These are phyloP conservation scores for Bipolaris sorokiniana DNA, from an alignment of 2,329 filamentous ascomycete genomes.

Conservation along the genomic window DNA sequence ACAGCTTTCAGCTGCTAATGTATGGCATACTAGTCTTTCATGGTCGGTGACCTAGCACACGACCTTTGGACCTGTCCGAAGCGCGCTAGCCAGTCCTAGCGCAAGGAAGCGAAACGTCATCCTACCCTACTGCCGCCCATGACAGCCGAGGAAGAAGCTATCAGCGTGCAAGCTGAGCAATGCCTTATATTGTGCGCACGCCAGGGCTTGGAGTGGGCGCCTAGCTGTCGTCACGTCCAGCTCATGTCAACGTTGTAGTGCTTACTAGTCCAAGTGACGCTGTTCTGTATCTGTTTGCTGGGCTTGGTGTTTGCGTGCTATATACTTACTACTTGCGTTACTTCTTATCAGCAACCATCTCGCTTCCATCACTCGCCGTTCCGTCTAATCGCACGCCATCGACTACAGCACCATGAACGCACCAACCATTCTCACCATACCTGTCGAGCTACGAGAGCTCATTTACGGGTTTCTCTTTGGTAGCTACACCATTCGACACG, in stretches of 20 bases:
- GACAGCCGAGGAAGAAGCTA: slow-evolving; percentile 1
- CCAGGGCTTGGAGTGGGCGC: slow-evolving; percentile 4
- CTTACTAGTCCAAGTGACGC: slow-evolving; percentile 4
- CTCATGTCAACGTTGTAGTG: slow-evolving; percentile 2
- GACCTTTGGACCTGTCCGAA: not conserved
- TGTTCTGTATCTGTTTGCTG: not conserved
- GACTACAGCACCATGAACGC: slow-evolving; percentile 18
- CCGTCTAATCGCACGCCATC: not conserved
- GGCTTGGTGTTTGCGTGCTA: not conserved
- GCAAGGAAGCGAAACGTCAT: slow-evolving; percentile 14
- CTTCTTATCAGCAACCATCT: slow-evolving; percentile 6
- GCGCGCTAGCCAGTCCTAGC: slow-evolving; percentile 7
- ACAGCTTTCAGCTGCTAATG: slow-evolving; percentile 19
- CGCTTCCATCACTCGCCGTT: not conserved
- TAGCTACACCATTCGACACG: slow-evolving; percentile 38
- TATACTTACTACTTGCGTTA: slow-evolving; percentile 6
- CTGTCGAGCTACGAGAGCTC: slow-evolving; percentile 42
- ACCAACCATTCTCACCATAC: slow-evolving; percentile 39
- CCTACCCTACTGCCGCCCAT: slow-evolving; percentile 2
- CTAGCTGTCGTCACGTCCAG: slow-evolving; percentile 9
- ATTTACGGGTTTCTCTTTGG: slow-evolving; percentile 46
- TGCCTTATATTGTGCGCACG: slow-evolving; percentile 11
- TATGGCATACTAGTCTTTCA: slow-evolving; percentile 6
- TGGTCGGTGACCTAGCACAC: not conserved
- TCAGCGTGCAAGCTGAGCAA: not conserved